Evolutionary conservation across 176 grass and related monocot genomes (phyloP).

Genomic region (Aegilops umbellulata): DNA sequence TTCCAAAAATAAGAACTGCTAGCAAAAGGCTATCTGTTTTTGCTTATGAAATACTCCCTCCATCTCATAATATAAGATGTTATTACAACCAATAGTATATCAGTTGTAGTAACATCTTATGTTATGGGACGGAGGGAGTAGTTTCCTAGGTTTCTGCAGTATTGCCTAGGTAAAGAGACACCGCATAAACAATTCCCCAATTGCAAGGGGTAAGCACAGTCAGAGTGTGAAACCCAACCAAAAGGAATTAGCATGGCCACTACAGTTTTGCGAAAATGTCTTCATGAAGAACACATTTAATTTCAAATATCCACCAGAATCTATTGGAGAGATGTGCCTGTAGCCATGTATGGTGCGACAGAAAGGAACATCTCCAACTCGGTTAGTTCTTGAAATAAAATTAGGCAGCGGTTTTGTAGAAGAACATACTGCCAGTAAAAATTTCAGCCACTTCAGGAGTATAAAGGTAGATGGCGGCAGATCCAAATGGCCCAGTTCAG

Average conservation of each 20-base stretch:
- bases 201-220: neutral
- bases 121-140: neutral
- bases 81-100: too few species aligned
- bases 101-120: too few species aligned
- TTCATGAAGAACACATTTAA: conserved; percentile 10
- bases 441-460: neutral
- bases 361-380: neutral
- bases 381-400: neutral
- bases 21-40: conserved; percentile 5
- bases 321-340: neutral
- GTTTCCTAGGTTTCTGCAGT: neutral
- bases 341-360: neutral
- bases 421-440: neutral
- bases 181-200: neutral
- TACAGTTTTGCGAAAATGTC: neutral
- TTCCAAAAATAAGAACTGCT: neutral
- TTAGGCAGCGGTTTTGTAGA: neutral
- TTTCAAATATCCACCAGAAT: neutral
- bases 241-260: neutral
- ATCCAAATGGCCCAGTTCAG: neutral
- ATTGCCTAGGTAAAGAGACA: neutral
- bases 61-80: neutral
- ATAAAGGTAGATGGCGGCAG: neutral
- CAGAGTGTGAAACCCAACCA: neutral
- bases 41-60: conserved; percentile 5